A percentile compares a stretch with the other conserved stretches of the same genome.
These are phyloP conservation scores for Karstenula rhodostoma DNA, from an alignment of 2,329 filamentous ascomycete species.

Conservation along the genomic window DNA sequence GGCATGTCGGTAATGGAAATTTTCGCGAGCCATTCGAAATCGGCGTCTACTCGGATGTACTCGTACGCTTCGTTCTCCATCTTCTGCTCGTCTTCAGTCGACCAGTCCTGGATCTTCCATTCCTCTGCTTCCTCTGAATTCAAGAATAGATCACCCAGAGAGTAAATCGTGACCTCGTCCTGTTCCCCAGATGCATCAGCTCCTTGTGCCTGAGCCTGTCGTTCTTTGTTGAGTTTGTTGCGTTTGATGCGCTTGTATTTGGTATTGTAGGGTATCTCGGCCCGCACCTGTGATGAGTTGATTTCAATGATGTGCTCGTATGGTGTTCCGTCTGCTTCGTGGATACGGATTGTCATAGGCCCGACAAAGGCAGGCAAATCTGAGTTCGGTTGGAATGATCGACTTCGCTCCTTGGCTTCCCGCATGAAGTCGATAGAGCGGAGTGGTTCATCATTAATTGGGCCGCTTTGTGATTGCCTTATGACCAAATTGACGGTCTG, in stretches of 20 bases:
- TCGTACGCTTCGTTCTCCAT: conserved; percentile 98
- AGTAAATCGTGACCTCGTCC: conserved; percentile 87
- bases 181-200: conserved; percentile 71
- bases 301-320: conserved; percentile 99
- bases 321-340: conserved; percentile 96
- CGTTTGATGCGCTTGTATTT: conserved; percentile 98
- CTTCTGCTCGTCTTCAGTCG: conserved; percentile 82
- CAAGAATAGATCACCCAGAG: conserved; percentile 88
- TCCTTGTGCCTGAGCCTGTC: conserved; percentile 69
- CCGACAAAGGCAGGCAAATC: conserved; percentile 87
- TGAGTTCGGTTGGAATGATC: conserved; percentile 72
- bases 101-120: conserved; percentile 91
- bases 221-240: conserved; percentile 82
- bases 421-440: conserved; percentile 81
- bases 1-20: conserved; percentile 80
- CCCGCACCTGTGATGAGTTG: conserved; percentile 81
- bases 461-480: conserved; percentile 63
- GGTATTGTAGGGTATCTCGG: conserved; percentile 98
- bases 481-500: conserved; percentile 93
- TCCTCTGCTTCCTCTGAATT: conserved; percentile 79
- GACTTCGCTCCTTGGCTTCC: conserved; percentile 80
- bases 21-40: conserved; percentile 96
- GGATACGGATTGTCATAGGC: conserved; percentile 96
- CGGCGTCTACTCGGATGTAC: conserved; percentile 97
- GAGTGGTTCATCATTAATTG: conserved; percentile 54